Base-by-base conservation (phyloP, 1,284 basidiomycete species). In the Calocybe gambosa region DNA sequence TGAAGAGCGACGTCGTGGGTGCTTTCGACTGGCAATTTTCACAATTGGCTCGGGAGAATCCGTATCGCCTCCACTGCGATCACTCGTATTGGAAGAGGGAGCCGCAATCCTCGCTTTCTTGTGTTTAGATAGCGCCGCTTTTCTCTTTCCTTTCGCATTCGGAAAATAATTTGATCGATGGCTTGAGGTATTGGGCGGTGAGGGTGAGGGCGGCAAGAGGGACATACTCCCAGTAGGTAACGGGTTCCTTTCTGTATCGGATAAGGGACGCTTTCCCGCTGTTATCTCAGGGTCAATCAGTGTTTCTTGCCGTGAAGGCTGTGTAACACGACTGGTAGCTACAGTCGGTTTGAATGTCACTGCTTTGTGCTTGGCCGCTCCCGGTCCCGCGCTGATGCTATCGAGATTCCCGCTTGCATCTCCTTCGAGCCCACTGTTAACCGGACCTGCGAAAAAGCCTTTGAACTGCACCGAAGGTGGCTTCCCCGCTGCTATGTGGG, bases 141-240 rank as follows among this genome's bases (percentile, higher is more conserved):
- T 78, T 19, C 56, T 60, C 54, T 73, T 73, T 19, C 35, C 52
- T 47, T 50, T 63, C 58, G 49, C 52, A 59, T 55, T 42, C 19
- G 45, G 26, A 6, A 37, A 35, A 57, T 53, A 50, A 45, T 61
- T 62, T 52, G 51, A 47, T 59, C 50, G 42, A 59, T 43, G 33
- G 59, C 42, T 45, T 21, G 50, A 47, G 31, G 51, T 63, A 59
- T 39, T 45, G 20, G 52, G 55, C 3, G 73, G 71, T 20, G 80
- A 78, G 13, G 83, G 83, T n/a, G 83, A 84, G 9, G 84, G 83
- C 9, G 82, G 82, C 40, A 80, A 54, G 39, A 79, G 66, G 33
- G 58, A 51, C 7, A 58, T 58, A 39, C 41, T 31, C 2, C 36
- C 10, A 19, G 42, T 26, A 15, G 48, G 21, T 26, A 39, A 12